Base-by-base conservation (phyloP, 805 yeast genomes). In the Phaffomyces thermotolerans region DNA sequence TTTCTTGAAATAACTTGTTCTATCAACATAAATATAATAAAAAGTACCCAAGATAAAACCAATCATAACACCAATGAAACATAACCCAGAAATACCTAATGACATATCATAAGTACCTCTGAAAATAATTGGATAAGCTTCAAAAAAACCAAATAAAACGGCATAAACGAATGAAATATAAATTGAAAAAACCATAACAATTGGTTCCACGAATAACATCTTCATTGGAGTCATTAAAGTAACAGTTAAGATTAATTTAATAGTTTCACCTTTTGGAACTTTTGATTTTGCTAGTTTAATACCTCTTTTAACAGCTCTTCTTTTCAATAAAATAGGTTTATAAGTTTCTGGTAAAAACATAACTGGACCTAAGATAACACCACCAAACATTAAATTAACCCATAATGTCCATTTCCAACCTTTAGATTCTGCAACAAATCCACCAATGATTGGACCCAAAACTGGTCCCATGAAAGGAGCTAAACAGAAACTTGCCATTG, bases 401-500 rank as follows among this genome's bases (percentile, higher is more conserved):
- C 87, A 83, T 68, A 75, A 67, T 4, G 80, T 65, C 84, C 89
- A 81, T 62, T 76, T 73, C 81, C 89, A 72, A 36, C 81, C 83
- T 54, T 79, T 74, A 43, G 63, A 56, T 58, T 66, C 63, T 14
- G 79, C 81, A 24, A 82, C 83, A 58, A 79, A 82, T 0, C 85
- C 83, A 42, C 88, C 88, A 62, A 83, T 75, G 41, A 83, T 73
- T 7, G 90, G 90, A 40, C 89, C 87, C 36, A 81, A 61, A 34
- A 81, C 82, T 2, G 95, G 95, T 42, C 95, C 95, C 58, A 81
- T 69, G 52, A 86, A 81, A 20, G 93, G 89, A 12, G 89, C 84
- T 44, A 84, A 63, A 60, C 90, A 81, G 65, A 83, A 85, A n/a
- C 79, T 63, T 4, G 84, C 76, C 80, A 84, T 76, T n/a, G 95